These are phyloP conservation scores for Cladophialophora chaetospira DNA, from an alignment of 2,329 filamentous ascomycete genomes.

Conservation along the genomic window DNA sequence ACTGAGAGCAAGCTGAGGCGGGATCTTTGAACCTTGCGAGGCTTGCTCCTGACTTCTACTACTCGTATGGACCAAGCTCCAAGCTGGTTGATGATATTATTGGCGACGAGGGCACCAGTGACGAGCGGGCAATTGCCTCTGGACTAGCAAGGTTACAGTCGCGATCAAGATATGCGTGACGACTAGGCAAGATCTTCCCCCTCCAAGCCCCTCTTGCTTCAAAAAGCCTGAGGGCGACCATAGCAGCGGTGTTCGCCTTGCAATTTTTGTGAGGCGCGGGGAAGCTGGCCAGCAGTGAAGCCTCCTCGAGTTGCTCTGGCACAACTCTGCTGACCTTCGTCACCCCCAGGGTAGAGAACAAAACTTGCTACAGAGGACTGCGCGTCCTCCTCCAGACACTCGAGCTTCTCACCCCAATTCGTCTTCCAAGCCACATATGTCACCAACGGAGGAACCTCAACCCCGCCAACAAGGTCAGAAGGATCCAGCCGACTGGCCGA, in stretches of 20 bases:
- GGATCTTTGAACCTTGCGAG: slow-evolving; percentile 9
- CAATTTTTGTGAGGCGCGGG: slow-evolving; percentile 3
- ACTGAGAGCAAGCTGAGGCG: slow-evolving; percentile 5
- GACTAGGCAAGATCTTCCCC: slow-evolving; percentile 4
- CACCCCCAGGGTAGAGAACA: neutral
- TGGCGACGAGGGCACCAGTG: slow-evolving; percentile 19
- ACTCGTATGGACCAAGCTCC: slow-evolving; percentile 1
- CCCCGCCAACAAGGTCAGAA: slow-evolving; percentile 1
- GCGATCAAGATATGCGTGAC: slow-evolving; percentile 8
- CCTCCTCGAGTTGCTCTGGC: neutral
- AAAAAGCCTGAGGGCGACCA: neutral
- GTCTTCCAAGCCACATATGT: slow-evolving; percentile 26
- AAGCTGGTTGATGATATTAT: slow-evolving; percentile 15
- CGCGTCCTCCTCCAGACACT: neutral
- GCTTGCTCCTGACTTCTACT: neutral
- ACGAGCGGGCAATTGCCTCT: neutral
- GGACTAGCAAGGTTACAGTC: slow-evolving; percentile 8
- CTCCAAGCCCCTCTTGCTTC: neutral
- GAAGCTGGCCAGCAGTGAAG: slow-evolving; percentile 4
- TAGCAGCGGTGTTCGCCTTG: neutral
- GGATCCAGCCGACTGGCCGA: neutral
- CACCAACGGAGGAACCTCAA: slow-evolving; percentile 3
- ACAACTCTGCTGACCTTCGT: neutral
- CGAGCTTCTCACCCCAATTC: slow-evolving; percentile 11
- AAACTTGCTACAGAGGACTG: neutral